phyloP scores from a whole-genome alignment of 257 asterid species.

The Solanum chilense region DNA sequence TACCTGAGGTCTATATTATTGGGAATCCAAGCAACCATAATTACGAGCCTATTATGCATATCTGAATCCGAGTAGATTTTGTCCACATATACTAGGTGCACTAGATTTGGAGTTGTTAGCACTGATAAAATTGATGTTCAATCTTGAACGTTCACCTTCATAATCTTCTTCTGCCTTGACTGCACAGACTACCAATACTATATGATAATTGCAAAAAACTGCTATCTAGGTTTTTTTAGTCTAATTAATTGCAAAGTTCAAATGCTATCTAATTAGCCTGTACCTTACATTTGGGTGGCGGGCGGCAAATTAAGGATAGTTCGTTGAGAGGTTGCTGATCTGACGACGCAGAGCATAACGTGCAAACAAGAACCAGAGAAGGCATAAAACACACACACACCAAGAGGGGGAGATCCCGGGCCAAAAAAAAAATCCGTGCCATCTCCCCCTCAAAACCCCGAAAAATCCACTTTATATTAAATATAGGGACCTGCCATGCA shows the following conservation, averaged over 20 bases:
- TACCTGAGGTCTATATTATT: no score
- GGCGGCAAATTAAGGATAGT: neutral
- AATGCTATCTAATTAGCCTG: neutral
- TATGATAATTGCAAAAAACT: neutral
- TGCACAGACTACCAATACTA: neutral
- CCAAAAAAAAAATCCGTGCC: conserved; percentile 1
- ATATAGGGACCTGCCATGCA: conserved; percentile 25
- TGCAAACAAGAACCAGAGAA: neutral
- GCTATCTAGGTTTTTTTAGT: no score
- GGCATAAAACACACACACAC: neutral
- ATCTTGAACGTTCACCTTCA: neutral
- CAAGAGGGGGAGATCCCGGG: conserved; percentile 7
- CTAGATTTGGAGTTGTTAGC: neutral
- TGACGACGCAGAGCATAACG: neutral
- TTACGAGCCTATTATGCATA: neutral
- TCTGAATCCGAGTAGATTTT: neutral
- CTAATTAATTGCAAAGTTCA: no score
- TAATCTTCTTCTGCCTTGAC: neutral
- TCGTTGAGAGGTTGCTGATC: neutral
- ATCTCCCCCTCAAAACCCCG: conserved; percentile 7
- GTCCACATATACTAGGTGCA: neutral
- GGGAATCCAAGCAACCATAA: no score
- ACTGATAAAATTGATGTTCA: neutral
- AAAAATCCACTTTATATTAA: neutral
- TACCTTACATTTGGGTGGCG: neutral